These are phyloP conservation scores for Ailanthus altissimus DNA, from an alignment of 345 rosid genomes.

Conservation along the genomic window DNA sequence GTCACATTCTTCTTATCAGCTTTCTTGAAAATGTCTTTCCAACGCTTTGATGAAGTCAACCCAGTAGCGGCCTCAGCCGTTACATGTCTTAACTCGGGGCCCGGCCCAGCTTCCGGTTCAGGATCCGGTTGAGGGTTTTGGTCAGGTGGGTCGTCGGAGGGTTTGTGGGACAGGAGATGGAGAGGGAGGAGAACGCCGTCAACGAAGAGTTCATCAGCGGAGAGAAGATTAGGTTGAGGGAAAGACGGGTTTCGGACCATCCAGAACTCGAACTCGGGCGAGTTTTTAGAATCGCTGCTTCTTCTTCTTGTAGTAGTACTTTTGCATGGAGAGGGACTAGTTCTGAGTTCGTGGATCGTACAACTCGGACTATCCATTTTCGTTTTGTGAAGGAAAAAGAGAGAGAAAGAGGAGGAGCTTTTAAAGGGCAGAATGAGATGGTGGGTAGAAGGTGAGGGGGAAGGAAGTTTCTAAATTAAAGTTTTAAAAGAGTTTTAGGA, in stretches of 20 bases:
- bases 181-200: slow-evolving; percentile 74
- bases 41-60: slow-evolving; percentile 57
- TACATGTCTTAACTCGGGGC: slow-evolving; percentile 16
- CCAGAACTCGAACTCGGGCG: slow-evolving; percentile 86
- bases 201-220: slow-evolving; percentile 80
- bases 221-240: slow-evolving; percentile 47
- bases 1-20: slow-evolving; percentile 39
- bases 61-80: slow-evolving; percentile 16
- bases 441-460: not conserved
- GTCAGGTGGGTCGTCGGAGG: slow-evolving; percentile 31
- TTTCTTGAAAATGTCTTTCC: slow-evolving; percentile 69
- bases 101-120: slow-evolving; percentile 18
- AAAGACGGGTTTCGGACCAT: slow-evolving; percentile 50
- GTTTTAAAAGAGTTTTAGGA: not conserved
- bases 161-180: slow-evolving; percentile 33
- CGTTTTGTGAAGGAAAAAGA: not conserved
- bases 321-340: slow-evolving; percentile 26
- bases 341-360: not conserved
- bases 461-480: not conserved
- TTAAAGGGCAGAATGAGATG: not conserved
- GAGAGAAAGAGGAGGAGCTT: not conserved
- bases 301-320: slow-evolving; percentile 12
- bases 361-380: not conserved
- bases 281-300: slow-evolving; percentile 26
- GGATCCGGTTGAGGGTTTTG: slow-evolving; percentile 24